Base-by-base conservation (phyloP, 1,284 basidiomycete species). In the Marasmius tenuissimus region DNA sequence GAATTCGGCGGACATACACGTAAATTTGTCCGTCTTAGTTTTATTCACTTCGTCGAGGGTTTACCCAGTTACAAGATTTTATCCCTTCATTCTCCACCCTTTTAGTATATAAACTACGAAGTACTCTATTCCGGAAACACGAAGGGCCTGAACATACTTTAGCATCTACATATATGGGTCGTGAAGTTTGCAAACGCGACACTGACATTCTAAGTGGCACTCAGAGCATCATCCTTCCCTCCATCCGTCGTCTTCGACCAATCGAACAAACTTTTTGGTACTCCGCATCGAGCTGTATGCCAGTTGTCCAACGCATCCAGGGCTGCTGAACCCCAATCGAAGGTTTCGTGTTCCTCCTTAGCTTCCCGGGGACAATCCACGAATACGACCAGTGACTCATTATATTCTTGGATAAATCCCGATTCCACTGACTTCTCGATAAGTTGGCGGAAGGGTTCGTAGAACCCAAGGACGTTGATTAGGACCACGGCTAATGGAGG, bases 391-490 rank as follows among this genome's bases (percentile, higher is more conserved):
- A 96, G 77, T 2, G 74, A 66, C 61, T 86, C 81, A 69, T 88
- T 92, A 38, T 76, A 68, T 0, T 83, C 76, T 33, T 78, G 76
- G 71, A 96, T 93, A 76, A 95, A 97, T 2, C 93, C 94, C 34
- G 85, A 85, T 22, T 81, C 72, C 54, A 92, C 76, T 4, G 89
- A 88, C 55, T 80, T 84, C 60, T 84, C 77, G 67, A 97, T 83
- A 59, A 94, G 82, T 20, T 83, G 78, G 39, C 87, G 85, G n/a
- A 97, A 76, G 1, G 94, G 88, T 12, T 91, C 83, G 74, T 85
- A 98, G 76, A 89, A 97, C 0, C 84, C 84, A 54, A 84, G 83
- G 40, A 96, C 89, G 71, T 97, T 96, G 51, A 96, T 69, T 50
- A 97, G 77, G 37, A 97, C 76, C 59, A 96, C 87, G 14, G 95